phyloP scores from a whole-genome alignment of 2,329 filamentous ascomycete species.

The Trichoderma sp. region DNA sequence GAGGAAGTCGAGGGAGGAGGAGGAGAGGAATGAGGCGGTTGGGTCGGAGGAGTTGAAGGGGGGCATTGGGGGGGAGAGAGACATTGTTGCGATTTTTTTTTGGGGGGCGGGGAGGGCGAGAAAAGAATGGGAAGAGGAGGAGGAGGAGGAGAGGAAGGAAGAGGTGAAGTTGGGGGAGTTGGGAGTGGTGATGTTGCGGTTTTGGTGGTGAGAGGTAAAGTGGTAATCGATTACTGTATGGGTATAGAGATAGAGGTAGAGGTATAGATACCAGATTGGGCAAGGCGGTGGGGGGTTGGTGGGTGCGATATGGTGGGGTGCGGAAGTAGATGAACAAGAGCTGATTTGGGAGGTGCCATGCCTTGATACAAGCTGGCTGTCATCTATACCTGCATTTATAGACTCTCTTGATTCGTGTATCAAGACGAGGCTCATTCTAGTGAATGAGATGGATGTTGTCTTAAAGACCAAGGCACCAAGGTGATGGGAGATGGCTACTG shows the following conservation, averaged over 20 bases:
- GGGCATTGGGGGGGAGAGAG: constrained; percentile 67
- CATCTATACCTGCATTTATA: not conserved
- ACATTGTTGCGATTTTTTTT: constrained; percentile 48
- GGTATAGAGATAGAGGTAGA: not conserved
- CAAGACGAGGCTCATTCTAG: not conserved
- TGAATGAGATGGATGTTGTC: not conserved
- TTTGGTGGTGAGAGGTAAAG: constrained; percentile 1
- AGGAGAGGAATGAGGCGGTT: constrained; percentile 70
- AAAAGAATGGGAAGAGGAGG: not conserved
- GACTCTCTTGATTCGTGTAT: too few relatives aligned
- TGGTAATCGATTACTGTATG: not conserved
- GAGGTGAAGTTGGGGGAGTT: not conserved
- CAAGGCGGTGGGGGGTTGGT: not conserved
- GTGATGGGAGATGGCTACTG: not conserved
- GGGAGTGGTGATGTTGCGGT: not conserved
- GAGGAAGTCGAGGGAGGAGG: constrained; percentile 87
- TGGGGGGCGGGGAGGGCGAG: not conserved
- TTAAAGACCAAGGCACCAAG: not conserved
- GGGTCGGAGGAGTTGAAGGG: constrained; percentile 72
- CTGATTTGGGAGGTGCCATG: not conserved
- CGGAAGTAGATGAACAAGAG: not conserved
- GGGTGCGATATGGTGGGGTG: not conserved
- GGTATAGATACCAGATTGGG: not conserved
- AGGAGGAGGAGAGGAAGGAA: too few relatives aligned
- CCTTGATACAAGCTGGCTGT: not conserved